These are phyloP conservation scores for Luffa acutangula DNA, from an alignment of 306 rosid species.

Conservation along the genomic window DNA sequence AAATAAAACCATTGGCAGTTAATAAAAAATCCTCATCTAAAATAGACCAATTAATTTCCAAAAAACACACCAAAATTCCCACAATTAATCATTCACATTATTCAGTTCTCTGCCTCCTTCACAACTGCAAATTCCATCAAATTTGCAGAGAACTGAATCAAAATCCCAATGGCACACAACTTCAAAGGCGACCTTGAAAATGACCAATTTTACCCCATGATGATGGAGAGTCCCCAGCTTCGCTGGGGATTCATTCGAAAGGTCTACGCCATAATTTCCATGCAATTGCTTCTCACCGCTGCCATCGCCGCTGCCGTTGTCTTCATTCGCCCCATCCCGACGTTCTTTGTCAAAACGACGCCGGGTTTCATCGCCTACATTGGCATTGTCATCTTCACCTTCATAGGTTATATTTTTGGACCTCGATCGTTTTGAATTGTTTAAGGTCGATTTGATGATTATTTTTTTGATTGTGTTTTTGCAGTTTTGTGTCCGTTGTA, in stretches of 20 bases:
- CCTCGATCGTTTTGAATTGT: no score
- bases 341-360: constrained; percentile 10
- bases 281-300: constrained; percentile 26
- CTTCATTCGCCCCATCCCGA: neutral
- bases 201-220: constrained; percentile 9
- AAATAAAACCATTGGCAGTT: neutral
- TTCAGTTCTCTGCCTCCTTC: neutral
- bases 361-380: constrained; percentile 10
- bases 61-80: neutral
- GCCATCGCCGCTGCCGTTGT: constrained; percentile 13
- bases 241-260: constrained; percentile 33
- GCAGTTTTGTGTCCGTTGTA: constrained; percentile 17
- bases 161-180: constrained; percentile 1
- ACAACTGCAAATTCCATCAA: neutral
- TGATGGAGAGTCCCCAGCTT: constrained; percentile 23
- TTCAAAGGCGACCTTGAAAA: constrained; percentile 13
- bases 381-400: neutral
- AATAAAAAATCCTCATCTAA: neutral
- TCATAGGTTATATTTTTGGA: neutral
- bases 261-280: constrained; percentile 21
- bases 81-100: neutral
- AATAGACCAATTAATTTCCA: neutral
- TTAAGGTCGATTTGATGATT: neutral
- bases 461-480: neutral
- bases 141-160: neutral